Evolutionary conservation across 192 early-diverging fungal species (phyloP).

Genomic region (Chytriomyces confervae): DNA sequence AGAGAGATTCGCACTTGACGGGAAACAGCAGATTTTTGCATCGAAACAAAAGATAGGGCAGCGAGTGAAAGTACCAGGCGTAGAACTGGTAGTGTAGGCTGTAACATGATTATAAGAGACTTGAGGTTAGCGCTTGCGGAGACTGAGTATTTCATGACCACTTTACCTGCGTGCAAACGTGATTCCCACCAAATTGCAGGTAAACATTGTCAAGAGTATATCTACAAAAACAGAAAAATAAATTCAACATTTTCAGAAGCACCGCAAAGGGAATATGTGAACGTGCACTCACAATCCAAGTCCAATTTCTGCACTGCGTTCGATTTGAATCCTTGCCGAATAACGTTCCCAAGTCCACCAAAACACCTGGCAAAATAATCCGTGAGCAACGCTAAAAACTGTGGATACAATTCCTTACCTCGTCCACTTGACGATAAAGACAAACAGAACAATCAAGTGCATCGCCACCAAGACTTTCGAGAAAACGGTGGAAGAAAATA

Average conservation of each 20-base stretch:
- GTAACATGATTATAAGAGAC: too few relatives aligned
- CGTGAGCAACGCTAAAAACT: neutral
- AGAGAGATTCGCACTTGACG: slow-evolving; percentile 31
- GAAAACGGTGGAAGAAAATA: slow-evolving; percentile 70
- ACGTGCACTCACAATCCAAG: slow-evolving; percentile 16
- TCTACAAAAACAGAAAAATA: slow-evolving; percentile 49
- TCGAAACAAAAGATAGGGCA: slow-evolving; percentile 82
- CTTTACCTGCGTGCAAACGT: slow-evolving; percentile 67
- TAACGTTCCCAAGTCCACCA: slow-evolving; percentile 30
- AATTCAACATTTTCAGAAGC: neutral
- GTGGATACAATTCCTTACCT: slow-evolving; percentile 15
- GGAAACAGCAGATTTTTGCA: slow-evolving; percentile 22
- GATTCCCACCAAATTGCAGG: slow-evolving; percentile 89
- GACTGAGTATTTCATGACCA: too few relatives aligned
- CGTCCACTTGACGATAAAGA: slow-evolving; percentile 53
- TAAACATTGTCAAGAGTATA: slow-evolving; percentile 75
- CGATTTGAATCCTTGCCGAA: slow-evolving; percentile 5
- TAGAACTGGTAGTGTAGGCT: slow-evolving; percentile 98
- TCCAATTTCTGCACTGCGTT: neutral
- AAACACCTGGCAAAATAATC: slow-evolving; percentile 6
- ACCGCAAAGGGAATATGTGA: neutral
- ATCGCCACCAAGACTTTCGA: slow-evolving; percentile 61
- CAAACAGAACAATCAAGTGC: slow-evolving; percentile 67
- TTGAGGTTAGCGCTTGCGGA: too few relatives aligned
- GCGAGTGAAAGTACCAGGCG: slow-evolving; percentile 87